phyloP scores from a whole-genome alignment of 2,329 filamentous ascomycete genomes.

The Ophiocordyceps australis region DNA sequence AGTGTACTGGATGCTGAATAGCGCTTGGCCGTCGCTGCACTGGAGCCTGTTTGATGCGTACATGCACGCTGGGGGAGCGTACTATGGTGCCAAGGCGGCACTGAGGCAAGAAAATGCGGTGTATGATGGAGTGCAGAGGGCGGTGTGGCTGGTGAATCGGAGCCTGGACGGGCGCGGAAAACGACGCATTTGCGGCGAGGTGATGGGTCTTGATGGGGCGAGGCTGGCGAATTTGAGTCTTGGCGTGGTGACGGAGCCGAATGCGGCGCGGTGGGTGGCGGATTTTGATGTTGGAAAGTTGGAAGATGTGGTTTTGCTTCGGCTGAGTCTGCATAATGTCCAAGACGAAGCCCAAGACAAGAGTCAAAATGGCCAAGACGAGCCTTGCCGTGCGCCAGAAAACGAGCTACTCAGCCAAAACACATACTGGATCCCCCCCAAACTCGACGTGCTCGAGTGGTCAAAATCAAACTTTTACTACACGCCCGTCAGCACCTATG shows the following conservation, averaged over 20 bases:
- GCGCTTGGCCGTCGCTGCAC: slow-evolving; percentile 45
- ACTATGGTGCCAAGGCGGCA: slow-evolving; percentile 38
- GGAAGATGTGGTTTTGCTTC: slow-evolving; percentile 27
- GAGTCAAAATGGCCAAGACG: no score
- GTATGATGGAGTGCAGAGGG: slow-evolving; percentile 29
- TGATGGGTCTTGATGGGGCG: slow-evolving; percentile 28
- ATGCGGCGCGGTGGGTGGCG: slow-evolving; percentile 15
- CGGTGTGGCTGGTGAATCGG: slow-evolving; percentile 36
- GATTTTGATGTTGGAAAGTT: slow-evolving; percentile 10
- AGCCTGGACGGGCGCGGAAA: slow-evolving; percentile 18
- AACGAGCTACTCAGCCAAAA: slow-evolving; percentile 28
- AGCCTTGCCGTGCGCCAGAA: no score
- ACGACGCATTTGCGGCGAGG: slow-evolving; percentile 26
- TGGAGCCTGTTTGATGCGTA: slow-evolving; percentile 51
- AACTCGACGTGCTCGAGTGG: slow-evolving; percentile 34
- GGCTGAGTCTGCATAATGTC: slow-evolving; percentile 29
- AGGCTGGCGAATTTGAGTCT: slow-evolving; percentile 15
- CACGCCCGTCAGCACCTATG: slow-evolving; percentile 34
- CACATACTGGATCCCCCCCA: slow-evolving; percentile 37
- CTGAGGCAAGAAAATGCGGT: slow-evolving; percentile 30
- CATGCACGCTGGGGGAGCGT: slow-evolving; percentile 35
- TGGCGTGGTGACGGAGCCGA: slow-evolving; percentile 20
- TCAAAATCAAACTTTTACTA: slow-evolving; percentile 36
- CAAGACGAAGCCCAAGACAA: slow-evolving; percentile 11
- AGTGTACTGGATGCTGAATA: slow-evolving; percentile 52